These are phyloP conservation scores for Xylaria sp. DNA, from an alignment of 2,329 filamentous ascomycete genomes.

Conservation along the genomic window DNA sequence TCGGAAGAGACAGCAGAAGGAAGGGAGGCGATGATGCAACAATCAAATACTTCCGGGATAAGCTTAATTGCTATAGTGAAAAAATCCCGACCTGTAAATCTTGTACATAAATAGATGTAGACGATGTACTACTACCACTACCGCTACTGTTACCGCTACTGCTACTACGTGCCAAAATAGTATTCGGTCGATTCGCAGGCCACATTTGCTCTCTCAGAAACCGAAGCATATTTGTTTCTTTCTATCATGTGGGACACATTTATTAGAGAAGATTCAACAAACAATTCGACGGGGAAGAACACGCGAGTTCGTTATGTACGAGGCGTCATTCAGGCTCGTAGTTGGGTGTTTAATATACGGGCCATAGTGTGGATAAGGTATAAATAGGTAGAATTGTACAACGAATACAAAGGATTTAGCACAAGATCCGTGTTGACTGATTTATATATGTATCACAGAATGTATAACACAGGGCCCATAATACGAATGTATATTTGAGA, in stretches of 20 bases:
- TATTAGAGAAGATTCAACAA: neutral
- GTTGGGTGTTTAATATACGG: no score
- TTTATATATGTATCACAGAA: no score
- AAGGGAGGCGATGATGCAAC: neutral
- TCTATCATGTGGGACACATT: no score
- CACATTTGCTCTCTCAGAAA: neutral
- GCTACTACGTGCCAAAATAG: neutral
- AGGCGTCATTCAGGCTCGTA: no score
- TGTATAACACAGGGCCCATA: no score
- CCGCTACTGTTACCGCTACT: conserved; percentile 8
- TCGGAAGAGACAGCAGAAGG: neutral
- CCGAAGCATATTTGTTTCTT: neutral
- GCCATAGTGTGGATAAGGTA: no score
- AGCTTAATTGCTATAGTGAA: neutral
- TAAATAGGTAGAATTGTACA: no score
- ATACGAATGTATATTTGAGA: no score
- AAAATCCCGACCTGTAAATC: conserved; percentile 1
- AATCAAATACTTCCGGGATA: neutral
- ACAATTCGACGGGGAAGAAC: no score
- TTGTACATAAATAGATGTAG: conserved; percentile 26
- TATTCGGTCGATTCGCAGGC: neutral
- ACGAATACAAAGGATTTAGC: no score
- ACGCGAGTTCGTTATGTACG: no score
- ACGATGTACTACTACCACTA: conserved; percentile 27
- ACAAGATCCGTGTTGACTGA: no score